These are phyloP conservation scores for Cucurbita moschata DNA, from an alignment of 306 rosid genomes.

Conservation along the genomic window DNA sequence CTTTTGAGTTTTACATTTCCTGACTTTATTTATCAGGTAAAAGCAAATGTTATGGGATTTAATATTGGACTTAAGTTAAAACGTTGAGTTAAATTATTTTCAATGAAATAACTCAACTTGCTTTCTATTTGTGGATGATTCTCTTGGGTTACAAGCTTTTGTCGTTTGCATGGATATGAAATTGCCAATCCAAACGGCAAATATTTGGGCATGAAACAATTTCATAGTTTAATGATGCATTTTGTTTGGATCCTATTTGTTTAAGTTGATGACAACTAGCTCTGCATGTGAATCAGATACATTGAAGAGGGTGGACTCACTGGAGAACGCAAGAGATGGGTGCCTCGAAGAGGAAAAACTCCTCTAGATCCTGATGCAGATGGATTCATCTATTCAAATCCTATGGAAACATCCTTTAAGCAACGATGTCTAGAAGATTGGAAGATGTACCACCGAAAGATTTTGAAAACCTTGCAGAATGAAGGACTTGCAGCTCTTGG, in stretches of 20 bases:
- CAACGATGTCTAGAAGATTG: slow-evolving; percentile 67
- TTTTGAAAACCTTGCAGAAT: slow-evolving; percentile 48
- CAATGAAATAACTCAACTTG: not conserved
- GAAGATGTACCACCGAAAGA: slow-evolving; percentile 55
- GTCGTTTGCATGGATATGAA: not conserved
- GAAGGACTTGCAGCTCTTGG: slow-evolving; percentile 72
- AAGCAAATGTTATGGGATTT: not conserved
- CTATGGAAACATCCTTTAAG: slow-evolving; percentile 87
- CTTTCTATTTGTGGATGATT: not conserved
- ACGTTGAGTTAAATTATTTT: not conserved
- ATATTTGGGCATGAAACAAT: not conserved
- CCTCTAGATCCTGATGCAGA: slow-evolving; percentile 93
- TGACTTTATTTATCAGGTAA: not conserved
- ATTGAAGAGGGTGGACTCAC: slow-evolving; percentile 87
- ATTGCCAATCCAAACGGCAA: not conserved
- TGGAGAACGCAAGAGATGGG: slow-evolving; percentile 97
- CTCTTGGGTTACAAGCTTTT: not conserved
- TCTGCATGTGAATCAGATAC: slow-evolving; percentile 43
- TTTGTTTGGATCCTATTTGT: not conserved
- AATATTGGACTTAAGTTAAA: not conserved
- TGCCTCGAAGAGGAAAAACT: slow-evolving; percentile 79
- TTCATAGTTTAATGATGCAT: not conserved
- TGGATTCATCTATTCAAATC: slow-evolving; percentile 88
- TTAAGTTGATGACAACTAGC: not conserved
- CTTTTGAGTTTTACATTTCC: not conserved